phyloP scores from a whole-genome alignment of 140 eudicot genomes.

The Senecio squalidus region DNA sequence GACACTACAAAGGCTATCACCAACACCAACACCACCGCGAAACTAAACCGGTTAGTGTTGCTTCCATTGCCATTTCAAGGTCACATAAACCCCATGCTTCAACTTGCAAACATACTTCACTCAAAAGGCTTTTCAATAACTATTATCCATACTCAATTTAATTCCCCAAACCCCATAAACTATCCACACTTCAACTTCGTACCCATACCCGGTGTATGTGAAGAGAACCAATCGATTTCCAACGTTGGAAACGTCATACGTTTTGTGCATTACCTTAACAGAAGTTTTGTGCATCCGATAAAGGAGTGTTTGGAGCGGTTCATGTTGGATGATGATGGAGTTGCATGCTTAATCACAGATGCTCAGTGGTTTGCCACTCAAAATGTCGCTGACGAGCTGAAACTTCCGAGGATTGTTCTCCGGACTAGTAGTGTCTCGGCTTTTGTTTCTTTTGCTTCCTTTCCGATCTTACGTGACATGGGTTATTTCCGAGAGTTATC shows the following conservation, averaged over 20 bases:
- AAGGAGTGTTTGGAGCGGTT: conserved; percentile 20
- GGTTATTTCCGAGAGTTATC: conserved; percentile 14
- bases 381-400: conserved; percentile 20
- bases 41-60: conserved; percentile 17
- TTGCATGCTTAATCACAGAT: conserved; percentile 34
- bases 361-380: conserved; percentile 29
- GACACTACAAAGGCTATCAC: neutral
- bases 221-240: neutral
- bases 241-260: neutral
- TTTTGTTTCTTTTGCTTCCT: conserved; percentile 15
- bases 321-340: conserved; percentile 11
- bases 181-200: conserved; percentile 39
- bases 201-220: conserved; percentile 11
- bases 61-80: conserved; percentile 38
- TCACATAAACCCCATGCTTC: conserved; percentile 46
- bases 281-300: conserved; percentile 11
- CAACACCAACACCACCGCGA: neutral
- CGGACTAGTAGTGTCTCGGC: conserved; percentile 26
- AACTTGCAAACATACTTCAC: conserved; percentile 42
- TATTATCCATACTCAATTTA: conserved; percentile 35
- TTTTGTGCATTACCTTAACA: conserved; percentile 7
- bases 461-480: conserved; percentile 9
- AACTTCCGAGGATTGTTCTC: conserved; percentile 32
- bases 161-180: conserved; percentile 28
- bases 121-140: conserved; percentile 38